Percentiles rank a stretch among this genome's conserved stretches.
phyloP scores from a whole-genome alignment of 495 filamentous ascomycete genomes.

The Hypoxylon lenormandii region DNA sequence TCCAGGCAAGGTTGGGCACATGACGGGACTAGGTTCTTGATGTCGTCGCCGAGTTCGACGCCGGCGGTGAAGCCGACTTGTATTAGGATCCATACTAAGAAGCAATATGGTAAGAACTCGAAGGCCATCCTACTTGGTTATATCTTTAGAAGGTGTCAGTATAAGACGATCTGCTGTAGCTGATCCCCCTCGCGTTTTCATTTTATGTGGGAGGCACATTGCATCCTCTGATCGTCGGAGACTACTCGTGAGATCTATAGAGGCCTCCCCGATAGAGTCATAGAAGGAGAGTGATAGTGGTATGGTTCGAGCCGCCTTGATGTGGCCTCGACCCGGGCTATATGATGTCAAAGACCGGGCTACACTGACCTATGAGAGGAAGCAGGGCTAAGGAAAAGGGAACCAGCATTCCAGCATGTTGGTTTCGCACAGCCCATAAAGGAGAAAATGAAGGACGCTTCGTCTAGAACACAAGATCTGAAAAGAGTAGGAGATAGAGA shows the following conservation, averaged over 20 bases:
- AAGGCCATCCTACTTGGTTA: conserved; percentile 60
- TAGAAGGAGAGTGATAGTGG: conserved; percentile 17
- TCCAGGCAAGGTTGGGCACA: conserved; percentile 73
- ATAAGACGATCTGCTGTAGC: conserved; percentile 32
- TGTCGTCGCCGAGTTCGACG: conserved; percentile 57
- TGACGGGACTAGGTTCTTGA: conserved; percentile 66
- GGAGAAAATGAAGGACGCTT: conserved; percentile 39
- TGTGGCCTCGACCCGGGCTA: conserved; percentile 39
- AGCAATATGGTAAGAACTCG: conserved; percentile 48
- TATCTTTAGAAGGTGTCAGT: conserved; percentile 54
- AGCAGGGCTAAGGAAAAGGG: conserved; percentile 52
- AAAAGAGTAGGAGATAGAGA: conserved; percentile 36
- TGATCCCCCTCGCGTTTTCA: conserved; percentile 36
- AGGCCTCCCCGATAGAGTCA: conserved; percentile 29
- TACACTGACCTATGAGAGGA: conserved; percentile 53
- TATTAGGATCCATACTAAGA: conserved; percentile 56
- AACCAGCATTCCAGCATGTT: conserved; percentile 57
- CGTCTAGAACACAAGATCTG: conserved; percentile 39
- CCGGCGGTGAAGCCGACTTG: conserved; percentile 41
- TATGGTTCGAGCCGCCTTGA: conserved; percentile 32
- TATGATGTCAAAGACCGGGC: conserved; percentile 35
- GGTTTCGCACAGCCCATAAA: conserved; percentile 47
- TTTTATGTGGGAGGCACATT: conserved; percentile 38
- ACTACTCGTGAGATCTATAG: conserved; percentile 29
- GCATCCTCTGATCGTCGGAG: conserved; percentile 34